Conservation (phyloP, 805 yeast species). For the Cyberlindnera saturnus region DNA sequence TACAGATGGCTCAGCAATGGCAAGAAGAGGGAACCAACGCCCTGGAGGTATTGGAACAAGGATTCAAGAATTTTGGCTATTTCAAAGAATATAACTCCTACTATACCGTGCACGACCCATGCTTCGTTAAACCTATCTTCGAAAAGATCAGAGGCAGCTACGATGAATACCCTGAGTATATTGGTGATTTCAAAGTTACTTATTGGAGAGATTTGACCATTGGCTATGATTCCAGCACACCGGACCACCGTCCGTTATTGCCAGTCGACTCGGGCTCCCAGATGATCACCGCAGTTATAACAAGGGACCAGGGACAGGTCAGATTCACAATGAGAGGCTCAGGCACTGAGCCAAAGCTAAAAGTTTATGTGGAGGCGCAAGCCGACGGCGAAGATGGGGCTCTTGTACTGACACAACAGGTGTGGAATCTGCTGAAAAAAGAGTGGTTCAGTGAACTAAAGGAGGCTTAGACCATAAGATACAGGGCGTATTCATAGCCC, state of each 20-base stretch:
- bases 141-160: constrained; percentile 37
- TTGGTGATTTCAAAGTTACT: constrained; percentile 54
- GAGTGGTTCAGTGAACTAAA: constrained; percentile 60
- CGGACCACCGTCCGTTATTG: constrained; percentile 49
- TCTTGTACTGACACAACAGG: constrained; percentile 42
- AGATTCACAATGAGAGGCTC: constrained; percentile 88
- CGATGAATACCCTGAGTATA: constrained; percentile 32
- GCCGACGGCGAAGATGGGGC: constrained; percentile 46
- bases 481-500: neutral
- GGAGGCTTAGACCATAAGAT: constrained; percentile 5
- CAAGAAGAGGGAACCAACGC: constrained; percentile 31
- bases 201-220: constrained; percentile 80
- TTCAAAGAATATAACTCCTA: constrained; percentile 86
- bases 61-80: constrained; percentile 66
- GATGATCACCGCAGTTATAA: constrained; percentile 71
- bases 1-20: constrained; percentile 62
- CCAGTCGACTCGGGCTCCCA: constrained; percentile 73
- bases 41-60: constrained; percentile 45
- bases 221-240: constrained; percentile 72
- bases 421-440: constrained; percentile 55
- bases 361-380: constrained; percentile 81
- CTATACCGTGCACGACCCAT: constrained; percentile 55
- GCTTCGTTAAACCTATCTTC: constrained; percentile 50
- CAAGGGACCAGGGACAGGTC: constrained; percentile 31
- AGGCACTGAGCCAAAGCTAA: constrained; percentile 94